Conservation (phyloP, 2,329 filamentous ascomycete genomes). For the Penicillium sp. region DNA sequence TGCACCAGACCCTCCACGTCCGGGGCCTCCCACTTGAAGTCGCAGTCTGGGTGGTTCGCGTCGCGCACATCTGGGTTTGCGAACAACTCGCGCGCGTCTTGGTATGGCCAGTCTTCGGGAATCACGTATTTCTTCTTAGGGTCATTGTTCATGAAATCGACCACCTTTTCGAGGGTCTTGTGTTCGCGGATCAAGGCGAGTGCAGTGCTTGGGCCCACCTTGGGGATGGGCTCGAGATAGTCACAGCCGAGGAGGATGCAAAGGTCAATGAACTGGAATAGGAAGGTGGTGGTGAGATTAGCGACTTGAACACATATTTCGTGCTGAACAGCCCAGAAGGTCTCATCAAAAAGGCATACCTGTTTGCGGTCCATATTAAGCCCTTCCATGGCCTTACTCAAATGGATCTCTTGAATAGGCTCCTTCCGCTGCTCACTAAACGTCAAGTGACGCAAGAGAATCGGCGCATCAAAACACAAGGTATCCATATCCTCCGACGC, state of each 20-base stretch:
- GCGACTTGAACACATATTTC: not conserved
- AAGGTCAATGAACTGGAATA: conserved; percentile 83
- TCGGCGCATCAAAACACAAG: conserved; percentile 89
- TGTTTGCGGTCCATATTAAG: conserved; percentile 84
- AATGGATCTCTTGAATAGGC: conserved; percentile 91
- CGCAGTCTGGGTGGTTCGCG: conserved; percentile 82
- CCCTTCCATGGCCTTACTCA: conserved; percentile 84
- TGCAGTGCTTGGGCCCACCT: conserved; percentile 87
- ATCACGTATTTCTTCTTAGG: conserved; percentile 78
- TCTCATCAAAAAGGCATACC: conserved; percentile 50
- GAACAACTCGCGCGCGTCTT: conserved; percentile 89
- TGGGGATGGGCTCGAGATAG: conserved; percentile 94
- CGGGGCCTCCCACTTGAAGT: conserved; percentile 97
- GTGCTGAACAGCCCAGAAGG: not conserved
- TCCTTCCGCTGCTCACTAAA: conserved; percentile 98
- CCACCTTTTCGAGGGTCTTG: conserved; percentile 81
- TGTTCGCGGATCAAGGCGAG: conserved; percentile 93
- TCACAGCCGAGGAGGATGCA: conserved; percentile 98
- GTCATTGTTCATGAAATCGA: conserved; percentile 76
- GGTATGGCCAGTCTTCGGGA: conserved; percentile 95
- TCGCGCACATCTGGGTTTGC: conserved; percentile 83
- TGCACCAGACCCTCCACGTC: conserved; percentile 87
- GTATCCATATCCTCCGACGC: conserved; percentile 99
- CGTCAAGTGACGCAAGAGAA: conserved; percentile 87
- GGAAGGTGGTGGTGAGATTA: conserved; percentile 10